Percentiles rank a stretch among this genome's conserved stretches.
Evolutionary conservation across 1,284 basidiomycete genomes (phyloP).

Genomic region (Ceratobasidium sp.): DNA sequence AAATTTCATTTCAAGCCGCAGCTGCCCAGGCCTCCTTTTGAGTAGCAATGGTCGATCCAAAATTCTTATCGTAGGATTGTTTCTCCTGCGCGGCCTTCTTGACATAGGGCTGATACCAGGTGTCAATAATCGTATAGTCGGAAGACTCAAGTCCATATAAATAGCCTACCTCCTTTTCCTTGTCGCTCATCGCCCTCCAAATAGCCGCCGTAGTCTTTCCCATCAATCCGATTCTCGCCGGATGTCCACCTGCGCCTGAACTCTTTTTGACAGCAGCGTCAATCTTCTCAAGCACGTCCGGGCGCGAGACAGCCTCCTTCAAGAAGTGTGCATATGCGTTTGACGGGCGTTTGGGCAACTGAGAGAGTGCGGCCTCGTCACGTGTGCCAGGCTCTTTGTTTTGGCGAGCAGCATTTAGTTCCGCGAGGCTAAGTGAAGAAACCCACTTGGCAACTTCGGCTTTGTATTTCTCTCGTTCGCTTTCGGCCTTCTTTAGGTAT

Average conservation of each 20-base stretch:
- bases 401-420: conserved; percentile 1
- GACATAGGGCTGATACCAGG: background rate
- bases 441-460: conserved; percentile 12
- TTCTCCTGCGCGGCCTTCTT: conserved; percentile 5
- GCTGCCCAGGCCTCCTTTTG: conserved; percentile 5
- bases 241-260: background rate
- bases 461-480: background rate
- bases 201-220: conserved; percentile 5
- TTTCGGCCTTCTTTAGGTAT: conserved; percentile 5
- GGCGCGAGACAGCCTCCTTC: background rate
- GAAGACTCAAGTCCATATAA: background rate
- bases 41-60: background rate
- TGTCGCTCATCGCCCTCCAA: conserved; percentile 24
- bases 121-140: background rate
- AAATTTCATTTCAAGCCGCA: background rate
- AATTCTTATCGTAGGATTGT: background rate
- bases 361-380: background rate
- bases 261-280: background rate
- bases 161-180: conserved; percentile 16
- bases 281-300: background rate
- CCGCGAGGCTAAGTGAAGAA: conserved; percentile 18
- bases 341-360: conserved; percentile 22
- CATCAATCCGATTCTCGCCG: background rate
- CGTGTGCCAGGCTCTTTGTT: conserved; percentile 31
- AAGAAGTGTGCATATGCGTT: conserved; percentile 26